Evolutionary conservation across 352 stramenopile species (phyloP).

Genomic region (Albugo laibachii): DNA sequence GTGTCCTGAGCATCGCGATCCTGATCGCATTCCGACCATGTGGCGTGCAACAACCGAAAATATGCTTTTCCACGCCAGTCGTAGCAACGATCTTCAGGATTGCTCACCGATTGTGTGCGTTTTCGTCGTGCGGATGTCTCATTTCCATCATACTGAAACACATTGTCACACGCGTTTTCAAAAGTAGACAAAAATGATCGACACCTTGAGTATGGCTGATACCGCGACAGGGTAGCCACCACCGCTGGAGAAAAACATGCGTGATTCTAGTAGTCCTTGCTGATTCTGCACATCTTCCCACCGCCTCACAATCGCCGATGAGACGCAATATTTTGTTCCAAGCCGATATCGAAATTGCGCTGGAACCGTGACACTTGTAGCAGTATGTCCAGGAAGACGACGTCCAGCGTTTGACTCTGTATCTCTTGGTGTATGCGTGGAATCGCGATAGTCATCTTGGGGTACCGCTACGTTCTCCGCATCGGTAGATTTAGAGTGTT

Average conservation of each 20-base stretch:
- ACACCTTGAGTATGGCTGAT: conserved; percentile 59
- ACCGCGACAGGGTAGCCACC: conserved; percentile 71
- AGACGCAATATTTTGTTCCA: conserved; percentile 51
- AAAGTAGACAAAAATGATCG: conserved; percentile 1
- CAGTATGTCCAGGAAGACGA: conserved; percentile 40
- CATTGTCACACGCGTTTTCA: not conserved
- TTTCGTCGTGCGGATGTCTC: conserved; percentile 27
- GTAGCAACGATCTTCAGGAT: conserved; percentile 36
- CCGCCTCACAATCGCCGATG: conserved; percentile 52
- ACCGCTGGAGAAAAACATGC: conserved; percentile 63
- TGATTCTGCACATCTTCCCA: conserved; percentile 48
- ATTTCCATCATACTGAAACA: conserved; percentile 56
- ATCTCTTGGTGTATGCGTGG: not conserved
- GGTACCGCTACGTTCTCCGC: not conserved
- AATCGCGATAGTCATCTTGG: not conserved
- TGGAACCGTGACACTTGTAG: conserved; percentile 40
- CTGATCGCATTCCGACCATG: conserved; percentile 41
- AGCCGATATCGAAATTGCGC: conserved; percentile 54
- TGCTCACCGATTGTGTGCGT: conserved; percentile 30
- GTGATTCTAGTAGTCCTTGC: conserved; percentile 40
- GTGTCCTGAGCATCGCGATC: conserved; percentile 61
- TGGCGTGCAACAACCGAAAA: conserved; percentile 62
- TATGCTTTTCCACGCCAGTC: conserved; percentile 77
- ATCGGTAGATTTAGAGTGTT: not conserved
- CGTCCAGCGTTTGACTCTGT: conserved; percentile 33